Conservation (phyloP, 2,329 filamentous ascomycete genomes). For the Penicillium sp. region DNA sequence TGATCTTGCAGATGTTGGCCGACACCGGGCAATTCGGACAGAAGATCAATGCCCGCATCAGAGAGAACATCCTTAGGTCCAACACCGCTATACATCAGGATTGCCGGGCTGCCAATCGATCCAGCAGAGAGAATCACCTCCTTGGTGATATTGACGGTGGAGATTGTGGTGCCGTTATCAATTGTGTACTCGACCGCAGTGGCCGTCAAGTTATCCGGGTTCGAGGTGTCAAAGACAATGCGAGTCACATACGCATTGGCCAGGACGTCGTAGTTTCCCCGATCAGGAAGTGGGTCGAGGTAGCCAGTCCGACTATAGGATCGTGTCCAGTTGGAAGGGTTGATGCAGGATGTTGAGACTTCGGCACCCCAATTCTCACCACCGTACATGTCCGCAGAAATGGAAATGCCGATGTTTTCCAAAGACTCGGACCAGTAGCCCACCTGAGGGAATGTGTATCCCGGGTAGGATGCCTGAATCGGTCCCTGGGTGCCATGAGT, state of each 20-base stretch:
- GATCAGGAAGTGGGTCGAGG: constrained; percentile 35
- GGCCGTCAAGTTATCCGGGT: constrained; percentile 29
- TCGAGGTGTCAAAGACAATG: constrained; percentile 31
- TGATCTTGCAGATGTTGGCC: constrained; percentile 57
- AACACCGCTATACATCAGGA: constrained; percentile 63
- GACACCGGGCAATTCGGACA: constrained; percentile 49
- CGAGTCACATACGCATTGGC: constrained; percentile 33
- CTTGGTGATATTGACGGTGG: constrained; percentile 27
- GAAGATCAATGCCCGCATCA: constrained; percentile 45
- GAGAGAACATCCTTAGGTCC: constrained; percentile 52
- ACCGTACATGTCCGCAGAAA: constrained; percentile 32
- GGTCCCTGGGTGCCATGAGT: constrained; percentile 25
- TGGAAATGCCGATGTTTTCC: constrained; percentile 26
- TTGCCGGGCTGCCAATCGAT: constrained; percentile 57
- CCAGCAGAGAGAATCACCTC: constrained; percentile 48
- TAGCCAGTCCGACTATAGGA: constrained; percentile 38
- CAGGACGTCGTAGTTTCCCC: constrained; percentile 34
- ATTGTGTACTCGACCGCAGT: constrained; percentile 34
- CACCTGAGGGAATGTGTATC: constrained; percentile 30
- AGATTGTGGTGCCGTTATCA: constrained; percentile 28
- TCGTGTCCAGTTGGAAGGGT: constrained; percentile 37
- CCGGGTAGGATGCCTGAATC: constrained; percentile 28
- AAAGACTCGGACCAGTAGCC: constrained; percentile 26
- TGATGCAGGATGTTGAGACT: constrained; percentile 36
- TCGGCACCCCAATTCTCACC: constrained; percentile 34